Conservation (phyloP, 345 rosid species). For the Lepidium sativum region DNA sequence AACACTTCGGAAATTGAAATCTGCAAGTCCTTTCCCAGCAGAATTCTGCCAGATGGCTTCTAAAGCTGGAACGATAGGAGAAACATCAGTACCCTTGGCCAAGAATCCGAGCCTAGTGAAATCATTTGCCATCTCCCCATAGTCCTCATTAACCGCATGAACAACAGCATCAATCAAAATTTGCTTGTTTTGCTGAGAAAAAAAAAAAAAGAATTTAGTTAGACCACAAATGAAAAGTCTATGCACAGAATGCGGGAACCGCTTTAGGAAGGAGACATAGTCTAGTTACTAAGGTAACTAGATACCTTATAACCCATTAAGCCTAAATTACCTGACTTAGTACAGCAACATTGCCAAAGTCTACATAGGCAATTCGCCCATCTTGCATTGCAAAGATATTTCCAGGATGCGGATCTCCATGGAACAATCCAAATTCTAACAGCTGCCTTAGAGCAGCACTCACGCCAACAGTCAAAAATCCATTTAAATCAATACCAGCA, state of each 20-base stretch:
- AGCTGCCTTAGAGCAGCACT: conserved; percentile 94
- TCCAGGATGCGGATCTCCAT: conserved; percentile 99
- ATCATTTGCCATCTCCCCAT: conserved; percentile 97
- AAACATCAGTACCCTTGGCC: conserved; percentile 86
- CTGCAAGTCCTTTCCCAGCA: conserved; percentile 80
- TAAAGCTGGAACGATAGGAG: conserved; percentile 94
- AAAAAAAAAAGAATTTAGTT: conserved; percentile 9
- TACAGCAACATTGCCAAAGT: conserved; percentile 97
- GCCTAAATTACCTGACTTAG: conserved; percentile 73
- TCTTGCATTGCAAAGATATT: conserved; percentile 95
- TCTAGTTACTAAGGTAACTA: neutral
- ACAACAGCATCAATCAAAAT: conserved; percentile 95
- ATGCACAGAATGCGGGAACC: neutral
- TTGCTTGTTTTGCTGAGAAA: conserved; percentile 94
- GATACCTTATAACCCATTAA: neutral
- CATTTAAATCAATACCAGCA: conserved; percentile 83
- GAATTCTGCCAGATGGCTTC: conserved; percentile 99
- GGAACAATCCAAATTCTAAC: conserved; percentile 91
- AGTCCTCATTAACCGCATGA: conserved; percentile 98
- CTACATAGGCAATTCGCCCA: conserved; percentile 97
- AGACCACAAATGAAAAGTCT: neutral
- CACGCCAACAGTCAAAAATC: conserved; percentile 89
- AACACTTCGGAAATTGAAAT: conserved; percentile 89
- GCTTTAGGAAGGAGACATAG: neutral
- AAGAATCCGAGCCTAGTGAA: conserved; percentile 98